phyloP scores from a whole-genome alignment of 306 rosid genomes.

The Ormosia semicastrata region DNA sequence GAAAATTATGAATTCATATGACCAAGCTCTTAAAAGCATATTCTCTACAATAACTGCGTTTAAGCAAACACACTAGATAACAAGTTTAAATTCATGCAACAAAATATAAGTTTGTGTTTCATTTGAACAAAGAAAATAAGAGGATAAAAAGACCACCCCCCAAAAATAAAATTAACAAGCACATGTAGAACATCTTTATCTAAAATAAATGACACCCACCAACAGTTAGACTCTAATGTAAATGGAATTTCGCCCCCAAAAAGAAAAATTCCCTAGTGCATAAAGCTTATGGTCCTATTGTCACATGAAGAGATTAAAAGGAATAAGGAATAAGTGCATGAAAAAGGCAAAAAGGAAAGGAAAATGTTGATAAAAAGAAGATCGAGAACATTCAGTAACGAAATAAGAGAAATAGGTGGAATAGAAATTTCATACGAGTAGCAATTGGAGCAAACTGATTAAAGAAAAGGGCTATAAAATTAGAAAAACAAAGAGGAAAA shows the following conservation, averaged over 20 bases:
- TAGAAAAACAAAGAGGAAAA: not conserved
- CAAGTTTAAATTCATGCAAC: not conserved
- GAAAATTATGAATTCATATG: not conserved
- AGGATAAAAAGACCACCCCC: not conserved
- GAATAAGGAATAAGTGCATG: not conserved
- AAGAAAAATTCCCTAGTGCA: not conserved
- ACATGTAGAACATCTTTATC: not conserved
- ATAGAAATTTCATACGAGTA: not conserved
- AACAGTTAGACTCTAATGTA: not conserved
- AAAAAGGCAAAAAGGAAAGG: not conserved
- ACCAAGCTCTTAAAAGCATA: not conserved
- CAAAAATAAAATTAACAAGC: not conserved
- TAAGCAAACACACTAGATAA: not conserved
- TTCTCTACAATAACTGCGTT: not conserved
- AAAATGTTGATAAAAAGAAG: constrained; percentile 18
- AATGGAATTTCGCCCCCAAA: not conserved
- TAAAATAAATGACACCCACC: not conserved
- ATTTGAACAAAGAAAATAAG: not conserved
- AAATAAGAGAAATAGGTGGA: not conserved
- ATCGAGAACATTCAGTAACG: not conserved
- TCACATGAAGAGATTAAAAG: not conserved
- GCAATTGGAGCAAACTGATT: not conserved
- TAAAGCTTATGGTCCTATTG: not conserved
- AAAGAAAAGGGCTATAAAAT: not conserved
- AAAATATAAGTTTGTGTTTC: not conserved